Base-by-base conservation (phyloP, 2,329 filamentous ascomycete genomes). In the Fonsecaea monophora region DNA sequence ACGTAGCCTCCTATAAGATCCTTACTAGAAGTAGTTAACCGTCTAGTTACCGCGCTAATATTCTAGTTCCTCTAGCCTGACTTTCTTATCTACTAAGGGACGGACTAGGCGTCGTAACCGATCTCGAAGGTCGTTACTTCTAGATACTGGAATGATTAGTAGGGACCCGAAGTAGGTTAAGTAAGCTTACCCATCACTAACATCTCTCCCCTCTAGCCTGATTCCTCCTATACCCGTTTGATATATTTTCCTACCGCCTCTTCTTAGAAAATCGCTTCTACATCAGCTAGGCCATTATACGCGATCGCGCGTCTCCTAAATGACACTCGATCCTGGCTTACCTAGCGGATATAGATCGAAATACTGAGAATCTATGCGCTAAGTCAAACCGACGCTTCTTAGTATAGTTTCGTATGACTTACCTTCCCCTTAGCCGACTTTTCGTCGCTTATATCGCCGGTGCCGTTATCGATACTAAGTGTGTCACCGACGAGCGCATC, bases 331-430 rank as follows among this genome's bases (percentile, higher is more conserved):
- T 58, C 55, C 55, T 13, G 10, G 30, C 37, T 58, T 40, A 12
- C 37, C 30, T 12, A 35, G 30, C 15, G 30, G 37, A 58, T 58
- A n/a, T 58, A 58, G 55, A 58, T 18, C 55, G 37, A 58, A 40
- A 58, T 58, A 18, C 55, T 40, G 55, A 58, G 55, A 58, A 58
- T 58, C 55, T 58, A 58, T 58, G n/a, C 55, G 55, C 37, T n/a
- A 58, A 40, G 30, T 35, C 18, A 58, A 13, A 40, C 21, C 9
- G 30, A 35, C 4, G 4, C 9, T 35, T 40, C 30, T 4, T 58
- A 30, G 40, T 58, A 58, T 58, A 58, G 55, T 53, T 53, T 8
- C 5, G 5, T 34, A n/a, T 53, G 15, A 18, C 50, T 53, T 53
- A 53, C 50, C 50, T 53, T 53, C 50, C 50, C 50, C 50, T 53